Evolutionary conservation across 139 green algal species (phyloP).

Genomic region (Spirogloea muscicola): DNA sequence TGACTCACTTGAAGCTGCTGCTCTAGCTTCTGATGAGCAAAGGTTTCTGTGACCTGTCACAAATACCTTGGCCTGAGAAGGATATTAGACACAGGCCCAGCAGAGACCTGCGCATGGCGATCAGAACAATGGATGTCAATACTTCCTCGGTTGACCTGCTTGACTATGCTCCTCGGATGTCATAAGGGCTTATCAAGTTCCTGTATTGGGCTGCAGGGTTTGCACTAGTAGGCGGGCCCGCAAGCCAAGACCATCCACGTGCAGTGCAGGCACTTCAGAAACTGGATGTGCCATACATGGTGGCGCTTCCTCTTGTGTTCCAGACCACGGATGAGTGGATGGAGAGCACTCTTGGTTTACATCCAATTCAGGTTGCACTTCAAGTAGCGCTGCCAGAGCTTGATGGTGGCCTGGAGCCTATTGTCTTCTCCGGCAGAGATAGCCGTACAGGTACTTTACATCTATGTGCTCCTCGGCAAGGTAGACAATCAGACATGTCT

Average conservation of each 20-base stretch:
- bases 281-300: constrained; percentile 97
- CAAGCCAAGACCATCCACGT: constrained; percentile 91
- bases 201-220: too few relatives aligned
- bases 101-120: too few relatives aligned
- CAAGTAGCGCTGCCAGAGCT: constrained; percentile 98
- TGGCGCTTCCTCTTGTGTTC: constrained; percentile 96
- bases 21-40: too few relatives aligned
- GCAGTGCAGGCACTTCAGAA: constrained; percentile 89
- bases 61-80: too few relatives aligned
- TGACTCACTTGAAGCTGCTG: too few relatives aligned
- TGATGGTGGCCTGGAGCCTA: constrained; percentile 95
- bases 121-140: too few relatives aligned
- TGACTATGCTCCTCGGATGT: too few relatives aligned
- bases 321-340: constrained; percentile 99
- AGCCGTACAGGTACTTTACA: constrained; percentile 67
- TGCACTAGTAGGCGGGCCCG: constrained; percentile 91
- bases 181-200: too few relatives aligned
- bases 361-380: constrained; percentile 85
- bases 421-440: constrained; percentile 97
- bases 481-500: not conserved
- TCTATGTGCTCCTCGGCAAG: not conserved
- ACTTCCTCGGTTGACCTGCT: too few relatives aligned
- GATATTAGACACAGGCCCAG: too few relatives aligned
- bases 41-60: too few relatives aligned
- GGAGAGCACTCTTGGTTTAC: constrained; percentile 89